A percentile compares a stretch with the other conserved stretches of the same genome.
phyloP scores from a whole-genome alignment of 2,329 filamentous ascomycete genomes.

The Phaeophleospora eucalypticola region DNA sequence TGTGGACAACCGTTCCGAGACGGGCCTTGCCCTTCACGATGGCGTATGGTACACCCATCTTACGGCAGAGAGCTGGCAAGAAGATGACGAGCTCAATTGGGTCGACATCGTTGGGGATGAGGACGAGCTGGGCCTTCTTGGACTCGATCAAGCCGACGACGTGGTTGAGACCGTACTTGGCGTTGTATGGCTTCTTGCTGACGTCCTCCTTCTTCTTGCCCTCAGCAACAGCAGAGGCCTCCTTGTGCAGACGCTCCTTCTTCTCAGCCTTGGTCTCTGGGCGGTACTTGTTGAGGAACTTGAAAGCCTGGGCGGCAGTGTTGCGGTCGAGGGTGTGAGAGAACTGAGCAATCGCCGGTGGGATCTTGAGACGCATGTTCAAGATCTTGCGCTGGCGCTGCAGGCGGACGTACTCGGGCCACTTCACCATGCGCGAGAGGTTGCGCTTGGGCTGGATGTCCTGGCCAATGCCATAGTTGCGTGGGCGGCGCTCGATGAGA shows the following conservation, averaged over 20 bases:
- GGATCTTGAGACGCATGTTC: slow-evolving; percentile 97
- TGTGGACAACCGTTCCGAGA: slow-evolving; percentile 98
- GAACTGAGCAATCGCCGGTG: slow-evolving; percentile 96
- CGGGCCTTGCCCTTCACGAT: slow-evolving; percentile 99
- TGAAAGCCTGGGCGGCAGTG: slow-evolving; percentile 94
- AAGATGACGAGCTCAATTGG: slow-evolving; percentile 99
- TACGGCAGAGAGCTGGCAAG: slow-evolving; percentile 97
- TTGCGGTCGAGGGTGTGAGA: slow-evolving; percentile 94
- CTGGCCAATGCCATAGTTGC: slow-evolving; percentile 98
- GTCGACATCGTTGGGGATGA: slow-evolving; percentile 99
- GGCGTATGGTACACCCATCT: slow-evolving; percentile 99
- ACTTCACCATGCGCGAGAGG: slow-evolving; percentile 97
- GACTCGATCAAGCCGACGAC: slow-evolving; percentile 96
- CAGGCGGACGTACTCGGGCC: slow-evolving; percentile 98
- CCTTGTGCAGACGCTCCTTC: slow-evolving; percentile 98
- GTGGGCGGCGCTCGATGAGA: slow-evolving; percentile 94
- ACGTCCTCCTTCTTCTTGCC: slow-evolving; percentile 99
- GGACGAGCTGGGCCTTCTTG: slow-evolving; percentile 98
- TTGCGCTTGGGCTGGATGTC: slow-evolving; percentile 97
- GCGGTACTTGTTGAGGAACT: slow-evolving; percentile 99
- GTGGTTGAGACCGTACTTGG: slow-evolving; percentile 99
- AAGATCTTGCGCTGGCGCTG: slow-evolving; percentile 95
- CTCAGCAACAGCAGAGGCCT: slow-evolving; percentile 95
- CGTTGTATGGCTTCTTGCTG: slow-evolving; percentile 98
- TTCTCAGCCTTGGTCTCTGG: slow-evolving; percentile 99